A percentile compares a stretch with the other conserved stretches of the same genome.
Evolutionary conservation across 1,284 basidiomycete genomes (phyloP).

Genomic region (Mycosarcoma maydis): DNA sequence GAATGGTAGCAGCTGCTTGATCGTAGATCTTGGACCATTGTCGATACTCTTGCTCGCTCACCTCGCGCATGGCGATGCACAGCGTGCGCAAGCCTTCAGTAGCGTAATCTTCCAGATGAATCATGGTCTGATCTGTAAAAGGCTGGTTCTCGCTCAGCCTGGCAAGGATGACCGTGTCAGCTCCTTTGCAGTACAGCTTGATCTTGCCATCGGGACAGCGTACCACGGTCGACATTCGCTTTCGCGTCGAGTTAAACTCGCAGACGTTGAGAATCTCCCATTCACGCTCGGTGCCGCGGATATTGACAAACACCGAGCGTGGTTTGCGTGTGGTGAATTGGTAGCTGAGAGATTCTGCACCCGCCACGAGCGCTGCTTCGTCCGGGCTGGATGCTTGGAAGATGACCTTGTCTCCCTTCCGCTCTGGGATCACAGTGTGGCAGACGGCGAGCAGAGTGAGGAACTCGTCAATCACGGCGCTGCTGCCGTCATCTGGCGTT

Average conservation of each 20-base stretch:
- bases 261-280: constrained; percentile 95
- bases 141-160: constrained; percentile 71
- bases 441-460: constrained; percentile 91
- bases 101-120: constrained; percentile 82
- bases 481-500: constrained; percentile 70
- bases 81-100: constrained; percentile 95
- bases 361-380: constrained; percentile 93
- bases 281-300: constrained; percentile 78
- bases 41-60: constrained; percentile 87
- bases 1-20: constrained; percentile 89
- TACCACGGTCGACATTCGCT: constrained; percentile 96
- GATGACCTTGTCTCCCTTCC: constrained; percentile 73
- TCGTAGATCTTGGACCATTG: constrained; percentile 90
- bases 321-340: constrained; percentile 95
- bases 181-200: constrained; percentile 95
- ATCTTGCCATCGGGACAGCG: constrained; percentile 87
- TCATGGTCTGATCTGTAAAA: constrained; percentile 84
- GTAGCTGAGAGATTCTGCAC: constrained; percentile 91
- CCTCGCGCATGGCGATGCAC: constrained; percentile 92
- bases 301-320: constrained; percentile 88
- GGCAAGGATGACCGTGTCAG: constrained; percentile 85
- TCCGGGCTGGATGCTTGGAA: constrained; percentile 98
- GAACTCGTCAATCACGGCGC: constrained; percentile 80
- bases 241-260: constrained; percentile 97
- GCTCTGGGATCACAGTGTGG: constrained; percentile 97